Base-by-base conservation (phyloP, 768 basidiomycete species). In the Pleurotus salmoneostramineus region DNA sequence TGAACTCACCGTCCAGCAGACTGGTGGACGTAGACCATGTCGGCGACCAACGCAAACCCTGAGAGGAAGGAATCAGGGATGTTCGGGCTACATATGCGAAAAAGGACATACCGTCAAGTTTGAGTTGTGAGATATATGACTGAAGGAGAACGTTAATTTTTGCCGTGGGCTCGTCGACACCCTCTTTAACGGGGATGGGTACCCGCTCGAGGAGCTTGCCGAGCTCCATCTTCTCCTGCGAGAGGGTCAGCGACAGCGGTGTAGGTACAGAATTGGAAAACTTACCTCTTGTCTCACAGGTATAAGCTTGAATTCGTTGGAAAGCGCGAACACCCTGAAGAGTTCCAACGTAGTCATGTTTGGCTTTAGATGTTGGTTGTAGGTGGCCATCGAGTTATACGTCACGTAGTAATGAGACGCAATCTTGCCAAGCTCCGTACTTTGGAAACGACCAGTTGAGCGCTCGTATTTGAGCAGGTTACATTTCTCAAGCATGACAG, bases 111-210 rank as follows among this genome's bases (percentile, higher is more conserved):
- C 91, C 94, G 61, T 96, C 93, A 2, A 99, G 81, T 71, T 95
- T 98, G 50, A 98, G 83, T 58, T 92, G 87, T 0, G 95, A 97
- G 62, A 98, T 93, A 69, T 91, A 98, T 0, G 95, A 87, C 67
- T 99, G 96, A 1, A 99, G 76, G 0, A 98, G 78, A 2, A 98
- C 96, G 64, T 98, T 98, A 70, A 98, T 94, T 75, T 99, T 99
- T 6, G 97, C 91, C 0, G 94, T 90, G 0, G 95, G 93, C 65
- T 99, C 96, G 59, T 99, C 96, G 4, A 96, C 93, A 51, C 86
- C 81, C 72, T 99, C 97, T 72, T 98, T 98, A 64, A 98, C 90
- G 0, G 97, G 97, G 45, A 99, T 95, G 1, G 96, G 96, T 0
- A 98, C 96, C 1, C 94, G 83, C 67, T 99, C 96, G 45, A 98